Percentiles rank a stretch among this genome's conserved stretches.
phyloP scores from a whole-genome alignment of 257 asterid genomes.

The Capsicum chinense region DNA sequence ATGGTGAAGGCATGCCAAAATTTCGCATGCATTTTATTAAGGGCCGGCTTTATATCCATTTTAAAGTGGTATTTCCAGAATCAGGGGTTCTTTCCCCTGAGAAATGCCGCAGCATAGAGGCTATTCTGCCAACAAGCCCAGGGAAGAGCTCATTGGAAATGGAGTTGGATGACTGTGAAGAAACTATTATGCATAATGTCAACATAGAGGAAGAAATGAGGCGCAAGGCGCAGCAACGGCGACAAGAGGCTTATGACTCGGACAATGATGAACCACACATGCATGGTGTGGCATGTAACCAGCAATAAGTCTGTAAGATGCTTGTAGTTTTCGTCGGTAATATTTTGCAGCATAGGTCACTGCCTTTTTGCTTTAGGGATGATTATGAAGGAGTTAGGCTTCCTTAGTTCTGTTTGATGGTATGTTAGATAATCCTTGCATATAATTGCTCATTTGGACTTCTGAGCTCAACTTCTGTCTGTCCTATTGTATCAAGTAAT shows the following conservation, averaged over 20 bases:
- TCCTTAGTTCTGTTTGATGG: slow-evolving; percentile 6
- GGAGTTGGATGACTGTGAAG: slow-evolving; percentile 40
- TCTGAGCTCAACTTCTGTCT: background rate
- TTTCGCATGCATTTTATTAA: slow-evolving; percentile 43
- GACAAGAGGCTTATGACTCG: slow-evolving; percentile 41
- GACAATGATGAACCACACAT: slow-evolving; percentile 35
- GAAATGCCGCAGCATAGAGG: slow-evolving; percentile 25
- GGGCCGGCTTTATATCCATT: slow-evolving; percentile 48
- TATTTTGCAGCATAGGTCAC: background rate
- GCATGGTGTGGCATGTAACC: slow-evolving; percentile 43
- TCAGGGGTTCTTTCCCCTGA: slow-evolving; percentile 37
- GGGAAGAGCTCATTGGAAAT: slow-evolving; percentile 12
- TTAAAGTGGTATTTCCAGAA: slow-evolving; percentile 45
- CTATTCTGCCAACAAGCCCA: slow-evolving; percentile 21
- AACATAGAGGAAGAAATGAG: slow-evolving; percentile 46
- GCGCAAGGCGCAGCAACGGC: slow-evolving; percentile 35
- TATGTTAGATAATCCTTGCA: background rate
- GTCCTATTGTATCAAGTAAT: background rate
- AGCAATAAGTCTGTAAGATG: slow-evolving; percentile 34
- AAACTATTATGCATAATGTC: slow-evolving; percentile 37
- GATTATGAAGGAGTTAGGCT: background rate
- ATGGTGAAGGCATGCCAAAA: slow-evolving; percentile 50
- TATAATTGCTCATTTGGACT: background rate
- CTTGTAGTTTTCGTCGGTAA: background rate
- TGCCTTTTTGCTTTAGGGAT: background rate